Percentiles rank a stretch among this genome's conserved stretches.
Evolutionary conservation across 352 stramenopile genomes (phyloP).

Genomic region (Phytophthora colocasiae): DNA sequence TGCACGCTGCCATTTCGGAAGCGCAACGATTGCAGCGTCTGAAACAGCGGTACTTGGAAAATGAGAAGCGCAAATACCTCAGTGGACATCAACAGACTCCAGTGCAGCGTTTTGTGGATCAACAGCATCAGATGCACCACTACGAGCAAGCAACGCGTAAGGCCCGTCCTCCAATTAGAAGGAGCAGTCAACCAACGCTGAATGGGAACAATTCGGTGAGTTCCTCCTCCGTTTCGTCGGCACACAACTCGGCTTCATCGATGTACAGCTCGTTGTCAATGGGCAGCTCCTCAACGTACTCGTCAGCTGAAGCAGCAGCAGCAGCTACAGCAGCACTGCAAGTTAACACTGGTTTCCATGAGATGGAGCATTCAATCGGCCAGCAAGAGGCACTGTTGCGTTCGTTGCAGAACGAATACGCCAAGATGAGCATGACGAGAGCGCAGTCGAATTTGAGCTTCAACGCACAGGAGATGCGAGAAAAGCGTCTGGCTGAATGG

Average conservation of each 20-base stretch:
- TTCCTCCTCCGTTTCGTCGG: constrained; percentile 30
- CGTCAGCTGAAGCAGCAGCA: constrained; percentile 25
- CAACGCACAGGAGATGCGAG: constrained; percentile 29
- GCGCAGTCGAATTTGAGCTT: constrained; percentile 28
- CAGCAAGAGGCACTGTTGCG: constrained; percentile 60
- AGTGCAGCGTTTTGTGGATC: constrained; percentile 23
- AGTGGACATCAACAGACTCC: constrained; percentile 19
- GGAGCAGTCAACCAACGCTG: constrained; percentile 35
- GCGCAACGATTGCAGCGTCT: constrained; percentile 40
- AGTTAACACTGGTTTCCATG: constrained; percentile 38
- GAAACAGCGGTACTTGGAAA: constrained; percentile 45
- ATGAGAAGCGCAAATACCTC: constrained; percentile 50
- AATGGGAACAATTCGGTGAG: constrained; percentile 22
- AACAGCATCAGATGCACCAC: constrained; percentile 32
- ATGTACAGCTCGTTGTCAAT: constrained; percentile 32
- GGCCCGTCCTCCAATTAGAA: constrained; percentile 22
- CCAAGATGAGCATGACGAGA: constrained; percentile 34
- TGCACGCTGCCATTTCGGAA: constrained; percentile 37
- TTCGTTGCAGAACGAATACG: constrained; percentile 45
- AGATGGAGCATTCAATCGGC: constrained; percentile 65
- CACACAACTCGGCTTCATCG: constrained; percentile 28
- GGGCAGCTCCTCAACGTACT: constrained; percentile 32
- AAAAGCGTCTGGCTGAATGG: constrained; percentile 31
- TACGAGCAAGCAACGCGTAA: constrained; percentile 23
- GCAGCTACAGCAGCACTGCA: constrained; percentile 35